Percentiles rank a stretch among this genome's conserved stretches.
These are phyloP conservation scores for Grammothele lineata DNA, from an alignment of 768 basidiomycete genomes.

Conservation along the genomic window DNA sequence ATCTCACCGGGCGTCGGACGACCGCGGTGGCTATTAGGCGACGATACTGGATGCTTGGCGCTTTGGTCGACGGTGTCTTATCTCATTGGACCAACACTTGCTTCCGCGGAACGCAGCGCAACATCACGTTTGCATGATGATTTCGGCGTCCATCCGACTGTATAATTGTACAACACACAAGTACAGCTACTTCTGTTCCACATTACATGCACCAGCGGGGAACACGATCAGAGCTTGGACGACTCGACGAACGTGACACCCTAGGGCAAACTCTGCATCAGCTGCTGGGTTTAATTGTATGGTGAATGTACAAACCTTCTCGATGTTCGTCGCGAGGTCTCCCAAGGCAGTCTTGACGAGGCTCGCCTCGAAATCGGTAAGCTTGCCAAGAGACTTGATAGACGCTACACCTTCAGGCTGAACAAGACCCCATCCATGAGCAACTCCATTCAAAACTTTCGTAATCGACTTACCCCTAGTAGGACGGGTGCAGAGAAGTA, in stretches of 20 bases:
- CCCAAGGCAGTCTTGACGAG: constrained; percentile 79
- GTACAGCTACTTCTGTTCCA: constrained; percentile 2
- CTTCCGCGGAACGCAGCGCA: no score
- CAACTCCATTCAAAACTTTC: no score
- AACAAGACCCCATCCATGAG: not conserved
- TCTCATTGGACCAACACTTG: no score
- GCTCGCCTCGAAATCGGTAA: constrained; percentile 67
- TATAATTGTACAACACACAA: constrained; percentile 14
- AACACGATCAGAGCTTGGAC: constrained; percentile 22
- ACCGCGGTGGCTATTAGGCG: constrained; percentile 46
- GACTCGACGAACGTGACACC: constrained; percentile 27
- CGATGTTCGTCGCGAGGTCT: constrained; percentile 72
- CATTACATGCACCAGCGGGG: not conserved
- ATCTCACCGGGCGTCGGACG: constrained; percentile 68
- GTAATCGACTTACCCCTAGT: constrained; percentile 76
- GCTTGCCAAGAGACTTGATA: constrained; percentile 74
- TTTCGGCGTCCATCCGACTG: not conserved
- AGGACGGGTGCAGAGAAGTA: constrained; percentile 90
- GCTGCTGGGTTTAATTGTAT: no score
- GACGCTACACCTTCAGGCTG: constrained; percentile 78
- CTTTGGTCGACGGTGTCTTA: no score
- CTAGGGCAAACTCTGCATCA: constrained; percentile 11
- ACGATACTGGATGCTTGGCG: no score
- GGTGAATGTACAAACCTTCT: constrained; percentile 56
- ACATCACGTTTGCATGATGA: no score